phyloP scores from a whole-genome alignment of 495 filamentous ascomycete genomes.

The Trichoderma gamsii region DNA sequence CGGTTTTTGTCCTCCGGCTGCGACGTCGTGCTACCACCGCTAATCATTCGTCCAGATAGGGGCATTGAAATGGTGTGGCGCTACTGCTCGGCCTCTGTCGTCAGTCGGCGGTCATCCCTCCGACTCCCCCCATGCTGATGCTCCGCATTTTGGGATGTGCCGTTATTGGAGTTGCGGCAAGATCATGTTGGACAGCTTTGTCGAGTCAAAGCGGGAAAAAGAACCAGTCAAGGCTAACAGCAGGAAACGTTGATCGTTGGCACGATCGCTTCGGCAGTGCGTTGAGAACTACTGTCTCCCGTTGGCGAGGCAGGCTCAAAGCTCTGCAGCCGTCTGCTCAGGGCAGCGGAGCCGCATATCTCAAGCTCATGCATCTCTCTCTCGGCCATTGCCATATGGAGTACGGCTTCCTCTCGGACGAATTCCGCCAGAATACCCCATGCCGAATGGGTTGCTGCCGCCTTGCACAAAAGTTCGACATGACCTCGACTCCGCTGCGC shows the following conservation, averaged over 20 bases:
- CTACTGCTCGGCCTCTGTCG: background rate
- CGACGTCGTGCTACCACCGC: background rate
- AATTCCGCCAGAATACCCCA: background rate
- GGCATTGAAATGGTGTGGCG: background rate
- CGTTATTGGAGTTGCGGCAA: background rate
- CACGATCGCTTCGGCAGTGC: background rate
- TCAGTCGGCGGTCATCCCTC: background rate
- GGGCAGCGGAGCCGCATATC: no score
- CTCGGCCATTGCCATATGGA: background rate
- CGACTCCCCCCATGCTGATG: background rate
- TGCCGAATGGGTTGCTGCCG: background rate
- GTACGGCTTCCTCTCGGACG: background rate
- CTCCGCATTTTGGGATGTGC: constrained; percentile 2
- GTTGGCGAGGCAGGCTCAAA: background rate
- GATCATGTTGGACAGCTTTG: background rate
- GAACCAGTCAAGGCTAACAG: background rate
- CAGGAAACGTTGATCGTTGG: background rate
- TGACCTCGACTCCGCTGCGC: background rate
- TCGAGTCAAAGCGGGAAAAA: background rate
- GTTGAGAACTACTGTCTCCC: background rate
- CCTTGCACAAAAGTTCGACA: constrained; percentile 3
- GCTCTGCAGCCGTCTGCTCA: no score
- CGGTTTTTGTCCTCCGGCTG: background rate
- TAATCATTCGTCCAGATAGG: background rate
- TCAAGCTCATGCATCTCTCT: background rate